Evolutionary conservation across 2,329 filamentous ascomycete species (phyloP), one percentile per base, ranked within the genome.

Genomic region (Colletotrichum phormii): DNA sequence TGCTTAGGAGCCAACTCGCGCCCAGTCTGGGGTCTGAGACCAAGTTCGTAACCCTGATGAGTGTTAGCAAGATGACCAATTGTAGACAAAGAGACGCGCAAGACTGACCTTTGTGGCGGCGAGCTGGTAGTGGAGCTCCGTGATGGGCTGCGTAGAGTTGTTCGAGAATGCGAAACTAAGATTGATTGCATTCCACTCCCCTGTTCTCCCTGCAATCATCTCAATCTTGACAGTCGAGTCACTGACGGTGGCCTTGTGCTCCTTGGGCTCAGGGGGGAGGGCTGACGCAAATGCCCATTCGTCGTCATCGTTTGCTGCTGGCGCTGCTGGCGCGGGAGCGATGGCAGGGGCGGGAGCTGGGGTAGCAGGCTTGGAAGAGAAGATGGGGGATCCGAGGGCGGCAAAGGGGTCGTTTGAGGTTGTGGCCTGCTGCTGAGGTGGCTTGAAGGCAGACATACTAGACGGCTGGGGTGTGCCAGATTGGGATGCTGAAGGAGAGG

Each of bases 241-340:
- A 78, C 90, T 91, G 55, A 98, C 90, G 4, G 87, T 88, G 24
- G 93, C 85, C 60, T 90, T 89, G 75, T 94, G 90, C 63, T 90
- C 88, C 64, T 84, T 87, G 1, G 92, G 90, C 42, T 90, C 86
- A 2, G 86, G 82, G 33, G 96, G 96, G 15, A 98, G 87, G 0
- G 96, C 92, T 0, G 96, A 98, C 3, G 94, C 91, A 81, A 98
- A 98, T 29, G 91, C 93, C 95, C 96, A 98, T 79, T 98, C 96
- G 75, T 98, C 96, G 63, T 98, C 96, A 58, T 94, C 90, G 63
- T 85, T 86, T 8, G 84, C 78, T 9, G 77, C 75, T 4, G 80
- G 74, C 0, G 84, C 66, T 0, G 80, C 66, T 2, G 78, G 75
- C 9, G 80, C 76, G 4, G 78, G 60, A 11, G 77, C 74, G 7